These are phyloP conservation scores for Coelastrella sp. DNA, from an alignment of 139 green algal genomes.

Conservation along the genomic window DNA sequence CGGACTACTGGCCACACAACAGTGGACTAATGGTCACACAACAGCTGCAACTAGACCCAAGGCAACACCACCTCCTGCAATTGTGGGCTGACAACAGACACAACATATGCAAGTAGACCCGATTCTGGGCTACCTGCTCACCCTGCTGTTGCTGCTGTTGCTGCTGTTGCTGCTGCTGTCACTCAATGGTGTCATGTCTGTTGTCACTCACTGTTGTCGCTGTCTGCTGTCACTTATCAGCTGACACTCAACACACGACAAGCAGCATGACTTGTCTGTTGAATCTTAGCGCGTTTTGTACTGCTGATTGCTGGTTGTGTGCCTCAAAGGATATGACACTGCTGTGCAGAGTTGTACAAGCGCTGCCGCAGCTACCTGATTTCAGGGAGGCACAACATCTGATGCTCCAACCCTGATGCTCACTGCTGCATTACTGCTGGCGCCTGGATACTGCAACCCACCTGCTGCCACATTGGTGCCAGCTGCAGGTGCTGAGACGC, in stretches of 20 bases:
- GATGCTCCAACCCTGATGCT: neutral
- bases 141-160: neutral
- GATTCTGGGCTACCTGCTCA: neutral
- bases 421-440: neutral
- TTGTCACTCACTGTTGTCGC: no score
- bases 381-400: neutral
- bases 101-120: no score
- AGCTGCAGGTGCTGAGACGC: neutral
- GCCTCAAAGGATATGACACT: neutral
- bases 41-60: neutral
- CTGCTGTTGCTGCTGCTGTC: neutral
- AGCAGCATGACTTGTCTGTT: no score
- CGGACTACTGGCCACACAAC: neutral
- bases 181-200: no score
- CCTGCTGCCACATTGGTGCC: neutral
- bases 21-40: neutral
- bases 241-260: no score
- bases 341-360: neutral
- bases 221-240: no score
- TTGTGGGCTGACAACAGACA: neutral
- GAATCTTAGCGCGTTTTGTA: no score
- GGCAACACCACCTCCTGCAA: neutral
- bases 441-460: neutral
- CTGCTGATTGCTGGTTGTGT: neutral
- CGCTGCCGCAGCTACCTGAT: neutral